Conservation (phyloP, 83 land plant species). For the Thuja plicata region DNA sequence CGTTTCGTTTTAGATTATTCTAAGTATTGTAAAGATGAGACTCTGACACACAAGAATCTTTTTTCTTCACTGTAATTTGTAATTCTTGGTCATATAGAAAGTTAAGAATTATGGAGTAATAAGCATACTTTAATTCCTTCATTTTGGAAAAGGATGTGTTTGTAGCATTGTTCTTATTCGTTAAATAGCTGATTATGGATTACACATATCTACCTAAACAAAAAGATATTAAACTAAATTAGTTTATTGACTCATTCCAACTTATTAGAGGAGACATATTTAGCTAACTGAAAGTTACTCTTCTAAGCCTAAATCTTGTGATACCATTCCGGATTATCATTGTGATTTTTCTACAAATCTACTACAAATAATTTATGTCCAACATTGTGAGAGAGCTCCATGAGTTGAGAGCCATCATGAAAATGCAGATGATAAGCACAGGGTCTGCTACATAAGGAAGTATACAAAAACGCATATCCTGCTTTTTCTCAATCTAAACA, state of each 20-base stretch:
- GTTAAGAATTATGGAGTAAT: background rate
- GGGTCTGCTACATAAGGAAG: background rate
- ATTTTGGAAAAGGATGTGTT: background rate
- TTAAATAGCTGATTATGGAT: background rate
- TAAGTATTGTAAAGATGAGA: background rate
- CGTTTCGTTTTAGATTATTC: background rate
- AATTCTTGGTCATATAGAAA: background rate
- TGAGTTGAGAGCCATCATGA: background rate
- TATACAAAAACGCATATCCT: background rate
- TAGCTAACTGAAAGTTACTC: background rate
- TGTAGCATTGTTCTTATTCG: background rate
- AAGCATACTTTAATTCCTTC: background rate
- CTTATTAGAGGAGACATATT: background rate
- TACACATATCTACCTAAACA: background rate
- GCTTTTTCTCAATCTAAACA: background rate
- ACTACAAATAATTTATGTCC: background rate
- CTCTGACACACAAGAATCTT: background rate
- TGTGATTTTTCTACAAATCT: background rate
- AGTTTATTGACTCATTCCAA: background rate
- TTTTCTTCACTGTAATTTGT: background rate
- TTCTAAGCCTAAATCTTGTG: background rate
- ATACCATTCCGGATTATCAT: background rate
- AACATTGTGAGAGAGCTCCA: background rate
- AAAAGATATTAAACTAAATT: background rate
- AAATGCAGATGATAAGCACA: background rate